Evolutionary conservation across 352 stramenopile genomes (phyloP), one percentile per base, ranked within the genome.

Genomic region (Pilasporangium apinafurcum): DNA sequence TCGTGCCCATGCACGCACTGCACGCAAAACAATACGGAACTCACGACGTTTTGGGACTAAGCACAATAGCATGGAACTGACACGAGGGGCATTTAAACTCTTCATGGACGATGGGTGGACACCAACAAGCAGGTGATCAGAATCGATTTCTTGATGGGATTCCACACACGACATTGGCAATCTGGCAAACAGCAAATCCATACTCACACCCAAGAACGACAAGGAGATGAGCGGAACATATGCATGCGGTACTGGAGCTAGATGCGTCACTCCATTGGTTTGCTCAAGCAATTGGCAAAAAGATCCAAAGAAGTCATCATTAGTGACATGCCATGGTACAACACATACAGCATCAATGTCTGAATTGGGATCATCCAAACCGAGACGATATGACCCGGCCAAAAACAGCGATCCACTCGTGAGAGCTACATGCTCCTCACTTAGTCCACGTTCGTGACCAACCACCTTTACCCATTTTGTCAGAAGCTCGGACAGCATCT

Each of bases 41-140:
- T 83, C 72, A 16, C 59, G 77, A 32, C 83, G 90, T 14, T 84
- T 91, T 8, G 75, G 76, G 22, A 98, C 92, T 13, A 98, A 64
- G 10, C 86, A 92, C 5, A 96, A 63, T 48, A 99, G 83, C 47
- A 98, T 89, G 37, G 97, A 98, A 26, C 95, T 98, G 28, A 98
- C 93, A 20, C 95, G 79, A 1, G 92, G 93, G 6, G 92, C 96
- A 54, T 99, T 92, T 16, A 92, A 51, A 48, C 84, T 96, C 57
- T 98, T 98, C 79, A 98, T 96, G 27, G 92, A 98, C 2, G 86
- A 78, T 21, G 79, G 70, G 57, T 98, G 90, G 1, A 98, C 92
- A 13, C 89, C 87, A 40, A 95, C 78, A 26, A 98, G 62, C 37
- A 98, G 88, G 52, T 86, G 67, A 46, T 92, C 77, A 5, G 76